These are phyloP conservation scores for Talaromyces sp. DNA, from an alignment of 2,329 filamentous ascomycete genomes.

Conservation along the genomic window DNA sequence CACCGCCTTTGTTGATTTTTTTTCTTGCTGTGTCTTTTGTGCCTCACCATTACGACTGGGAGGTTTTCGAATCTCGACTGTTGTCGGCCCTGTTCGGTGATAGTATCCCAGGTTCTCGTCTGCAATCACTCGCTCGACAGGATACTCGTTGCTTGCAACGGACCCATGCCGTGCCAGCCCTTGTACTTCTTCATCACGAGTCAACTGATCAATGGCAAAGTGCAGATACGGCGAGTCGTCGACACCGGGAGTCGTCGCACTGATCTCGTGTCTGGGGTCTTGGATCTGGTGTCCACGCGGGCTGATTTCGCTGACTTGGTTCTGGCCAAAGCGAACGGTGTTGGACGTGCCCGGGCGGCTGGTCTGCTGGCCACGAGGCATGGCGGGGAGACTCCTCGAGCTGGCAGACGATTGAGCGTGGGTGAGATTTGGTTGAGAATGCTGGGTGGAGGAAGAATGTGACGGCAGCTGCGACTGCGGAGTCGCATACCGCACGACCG, in stretches of 20 bases:
- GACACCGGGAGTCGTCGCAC: slow-evolving; percentile 63
- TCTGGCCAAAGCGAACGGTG: slow-evolving; percentile 23
- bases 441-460: slow-evolving; percentile 23
- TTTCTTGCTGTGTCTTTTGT: slow-evolving; percentile 19
- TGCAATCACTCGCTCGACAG: slow-evolving; percentile 46
- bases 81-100: slow-evolving; percentile 25
- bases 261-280: slow-evolving; percentile 18
- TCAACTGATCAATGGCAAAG: slow-evolving; percentile 84
- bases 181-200: slow-evolving; percentile 62
- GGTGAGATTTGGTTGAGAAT: slow-evolving; percentile 22
- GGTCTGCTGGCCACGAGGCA: slow-evolving; percentile 5
- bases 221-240: slow-evolving; percentile 85
- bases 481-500: slow-evolving; percentile 39
- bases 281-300: slow-evolving; percentile 16
- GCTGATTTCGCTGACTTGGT: slow-evolving; percentile 17
- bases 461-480: slow-evolving; percentile 34
- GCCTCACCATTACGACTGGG: slow-evolving; percentile 27
- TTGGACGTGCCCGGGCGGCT: slow-evolving; percentile 16
- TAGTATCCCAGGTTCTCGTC: slow-evolving; percentile 43
- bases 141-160: slow-evolving; percentile 39
- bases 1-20: slow-evolving; percentile 30
- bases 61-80: slow-evolving; percentile 21
- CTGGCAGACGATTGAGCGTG: slow-evolving; percentile 10
- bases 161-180: slow-evolving; percentile 50
- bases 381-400: not conserved